Percentiles rank a stretch among this genome's conserved stretches.
These are phyloP conservation scores for Vitis rupestris DNA, from an alignment of 164 flowering plant genomes.

Conservation along the genomic window DNA sequence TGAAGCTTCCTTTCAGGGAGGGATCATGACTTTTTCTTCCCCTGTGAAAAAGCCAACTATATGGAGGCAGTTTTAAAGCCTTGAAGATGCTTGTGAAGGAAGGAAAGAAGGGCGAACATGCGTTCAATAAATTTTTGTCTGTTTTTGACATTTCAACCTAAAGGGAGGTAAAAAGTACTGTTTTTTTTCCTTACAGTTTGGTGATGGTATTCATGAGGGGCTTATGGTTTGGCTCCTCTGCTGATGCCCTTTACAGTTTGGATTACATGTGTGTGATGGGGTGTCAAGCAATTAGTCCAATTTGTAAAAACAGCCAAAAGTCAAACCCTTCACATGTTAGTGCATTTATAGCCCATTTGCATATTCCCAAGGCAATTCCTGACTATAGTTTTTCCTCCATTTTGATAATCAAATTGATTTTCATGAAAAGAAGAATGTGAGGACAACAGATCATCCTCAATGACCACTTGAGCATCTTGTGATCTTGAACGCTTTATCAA, in stretches of 20 bases:
- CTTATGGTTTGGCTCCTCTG: not conserved
- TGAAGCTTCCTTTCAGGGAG: not conserved
- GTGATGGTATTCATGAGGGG: not conserved
- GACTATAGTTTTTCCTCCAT: not conserved
- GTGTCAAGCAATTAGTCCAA: not conserved
- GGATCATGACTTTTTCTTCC: not conserved
- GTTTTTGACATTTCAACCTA: not conserved
- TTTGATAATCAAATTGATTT: not conserved
- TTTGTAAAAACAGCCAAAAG: not conserved
- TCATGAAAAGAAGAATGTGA: not conserved
- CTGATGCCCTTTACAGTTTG: not conserved
- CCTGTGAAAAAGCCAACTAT: not conserved
- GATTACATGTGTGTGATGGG: not conserved
- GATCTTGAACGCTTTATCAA: too few relatives aligned
- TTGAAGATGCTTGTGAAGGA: not conserved
- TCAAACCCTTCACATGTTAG: conserved; percentile 9
- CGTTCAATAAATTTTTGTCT: not conserved
- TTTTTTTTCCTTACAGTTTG: not conserved
- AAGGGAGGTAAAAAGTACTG: too few relatives aligned
- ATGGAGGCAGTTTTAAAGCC: too few relatives aligned
- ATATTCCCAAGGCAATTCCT: not conserved
- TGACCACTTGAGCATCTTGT: too few relatives aligned
- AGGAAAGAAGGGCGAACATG: not conserved
- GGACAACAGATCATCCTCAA: not conserved
- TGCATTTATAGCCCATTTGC: not conserved